Evolutionary conservation across 495 filamentous ascomycete species (phyloP), one percentile per base, ranked within the genome.

Genomic region (Pseudotulostoma volvatum): DNA sequence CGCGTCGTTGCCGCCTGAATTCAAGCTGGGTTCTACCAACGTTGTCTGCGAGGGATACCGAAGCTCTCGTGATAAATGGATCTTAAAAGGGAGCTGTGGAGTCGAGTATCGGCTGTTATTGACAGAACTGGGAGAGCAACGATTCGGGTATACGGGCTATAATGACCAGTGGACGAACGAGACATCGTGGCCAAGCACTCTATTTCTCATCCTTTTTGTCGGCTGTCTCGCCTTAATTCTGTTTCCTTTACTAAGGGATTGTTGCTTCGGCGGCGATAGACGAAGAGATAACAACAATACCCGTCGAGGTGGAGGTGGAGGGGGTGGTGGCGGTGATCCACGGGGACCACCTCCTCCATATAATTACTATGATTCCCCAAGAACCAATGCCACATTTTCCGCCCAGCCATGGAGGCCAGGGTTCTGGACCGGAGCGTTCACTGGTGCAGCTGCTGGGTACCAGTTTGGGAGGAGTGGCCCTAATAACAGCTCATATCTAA

Each of bases 31-130:
- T 25, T 63, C 70, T 18, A 95, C 90, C 2, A 88, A 97, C 39
- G 90, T 97, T 8, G 64, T 84, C 2, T 97, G 90, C 55, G 90
- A 97, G 51, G 90, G 90, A 7, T 96, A 93, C 56, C 64, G 70
- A 13, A 59, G 53, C 8, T 57, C 79, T 0, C 72, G 84, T 14
- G 90, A 97, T 51, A 68, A 70, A 0, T 90, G 84, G 59, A 70
- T 96, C 3, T 61, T 97, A 13, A 83, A 83, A 44, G 88, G 90
- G 3, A 84, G 74, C 49, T 97, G 90, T 58, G 90, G 84, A 1
- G 88, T 93, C 8, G 87, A 97, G 55, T 97, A 96, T 54, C 66
- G 82, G 3, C 52, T 97, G 5, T 47, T 79, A 1, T 59, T 97
- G 23, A 97, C 87, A 3, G 81, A 84, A 13, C 53, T 66, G n/a